Conservation (phyloP, 2,329 filamentous ascomycete species). For the Trichoderma brevicompactum region DNA sequence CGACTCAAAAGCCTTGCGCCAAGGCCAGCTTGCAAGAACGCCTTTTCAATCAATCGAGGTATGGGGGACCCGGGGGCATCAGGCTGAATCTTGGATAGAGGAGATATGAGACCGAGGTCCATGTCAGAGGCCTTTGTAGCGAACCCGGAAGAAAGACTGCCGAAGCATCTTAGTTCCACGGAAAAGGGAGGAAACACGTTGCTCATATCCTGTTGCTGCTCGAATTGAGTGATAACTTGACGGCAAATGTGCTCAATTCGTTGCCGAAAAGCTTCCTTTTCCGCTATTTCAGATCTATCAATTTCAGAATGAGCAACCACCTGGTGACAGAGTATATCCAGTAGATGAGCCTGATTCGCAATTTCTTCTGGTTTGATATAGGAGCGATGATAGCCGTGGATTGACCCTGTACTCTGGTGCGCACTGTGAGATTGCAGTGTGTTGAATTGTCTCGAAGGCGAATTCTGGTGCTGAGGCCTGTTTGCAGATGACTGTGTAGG, state of each 20-base stretch:
- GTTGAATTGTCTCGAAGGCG: slow-evolving; percentile 30
- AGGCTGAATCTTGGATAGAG: slow-evolving; percentile 58
- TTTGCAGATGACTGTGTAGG: slow-evolving; percentile 30
- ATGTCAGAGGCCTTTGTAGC: slow-evolving; percentile 88
- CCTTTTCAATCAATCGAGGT: slow-evolving; percentile 75
- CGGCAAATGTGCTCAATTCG: slow-evolving; percentile 68
- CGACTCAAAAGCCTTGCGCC: slow-evolving; percentile 77
- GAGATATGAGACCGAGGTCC: slow-evolving; percentile 80
- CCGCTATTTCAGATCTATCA: slow-evolving; percentile 61
- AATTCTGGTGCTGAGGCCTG: background rate
- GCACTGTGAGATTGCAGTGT: slow-evolving; percentile 30
- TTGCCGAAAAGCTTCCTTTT: slow-evolving; percentile 72
- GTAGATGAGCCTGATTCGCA: slow-evolving; percentile 51
- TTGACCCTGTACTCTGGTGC: slow-evolving; percentile 27
- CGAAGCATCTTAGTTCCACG: slow-evolving; percentile 77
- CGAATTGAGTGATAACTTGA: slow-evolving; percentile 59
- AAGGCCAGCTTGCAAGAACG: slow-evolving; percentile 70
- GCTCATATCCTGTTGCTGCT: slow-evolving; percentile 47
- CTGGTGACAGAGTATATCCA: slow-evolving; percentile 54
- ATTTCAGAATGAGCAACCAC: slow-evolving; percentile 65
- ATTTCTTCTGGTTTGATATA: slow-evolving; percentile 52
- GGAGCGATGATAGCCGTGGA: slow-evolving; percentile 40
- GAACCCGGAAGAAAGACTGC: slow-evolving; percentile 82
- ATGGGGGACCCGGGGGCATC: slow-evolving; percentile 64
- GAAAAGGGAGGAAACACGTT: slow-evolving; percentile 56